Evolutionary conservation across 75 land plant genomes (phyloP), one percentile per base, ranked within the genome.

Genomic region (Sequoia sempervirens): DNA sequence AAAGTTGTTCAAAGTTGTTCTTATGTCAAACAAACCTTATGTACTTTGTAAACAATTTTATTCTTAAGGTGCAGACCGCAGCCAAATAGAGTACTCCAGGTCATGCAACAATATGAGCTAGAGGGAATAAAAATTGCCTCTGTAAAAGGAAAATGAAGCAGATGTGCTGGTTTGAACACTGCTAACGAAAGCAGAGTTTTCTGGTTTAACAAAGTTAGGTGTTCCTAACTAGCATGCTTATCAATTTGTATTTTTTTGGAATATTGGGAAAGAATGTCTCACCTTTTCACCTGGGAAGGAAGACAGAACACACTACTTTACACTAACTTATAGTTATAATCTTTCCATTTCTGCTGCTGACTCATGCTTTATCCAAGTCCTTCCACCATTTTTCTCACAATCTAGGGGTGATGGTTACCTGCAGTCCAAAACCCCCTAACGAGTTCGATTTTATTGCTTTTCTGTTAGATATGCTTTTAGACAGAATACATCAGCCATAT

Each of bases 1-100:
- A 93, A 96, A 53, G 95, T 66, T 82, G 43, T 70, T 23, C 15
- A 20, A 64, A 23, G 37, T 82, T n/a, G 78, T 32, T 26, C 23
- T 7, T 36, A 30, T 41, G 83, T 4, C 18, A 23, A 30, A 36
- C 4, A 20, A 61, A 41, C 54, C 13, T 23, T 2, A 61, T 61
- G n/a, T 61, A 28, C 14, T 43, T 45, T 11, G 20, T 80, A 46
- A 80, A 38, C 2, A 28, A 14, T 81, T 50, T 34, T 50, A 81
- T 52, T 54, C n/a, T n/a, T 53, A 50, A 18, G 36, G 32, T 53
- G 66, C 28, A 81, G 1, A 30, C 34, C 26, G 7, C 11, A 69
- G 11, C 36, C 10, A 69, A 68, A 68, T 68, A 28, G 28, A 52
- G 54, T 41, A 52, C 26, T 45, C 50, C 50, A 12, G 52, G 79